A percentile compares a stretch with the other conserved stretches of the same genome.
Conservation (phyloP, 768 basidiomycete species). For the Cyclocybe cylindracea region DNA sequence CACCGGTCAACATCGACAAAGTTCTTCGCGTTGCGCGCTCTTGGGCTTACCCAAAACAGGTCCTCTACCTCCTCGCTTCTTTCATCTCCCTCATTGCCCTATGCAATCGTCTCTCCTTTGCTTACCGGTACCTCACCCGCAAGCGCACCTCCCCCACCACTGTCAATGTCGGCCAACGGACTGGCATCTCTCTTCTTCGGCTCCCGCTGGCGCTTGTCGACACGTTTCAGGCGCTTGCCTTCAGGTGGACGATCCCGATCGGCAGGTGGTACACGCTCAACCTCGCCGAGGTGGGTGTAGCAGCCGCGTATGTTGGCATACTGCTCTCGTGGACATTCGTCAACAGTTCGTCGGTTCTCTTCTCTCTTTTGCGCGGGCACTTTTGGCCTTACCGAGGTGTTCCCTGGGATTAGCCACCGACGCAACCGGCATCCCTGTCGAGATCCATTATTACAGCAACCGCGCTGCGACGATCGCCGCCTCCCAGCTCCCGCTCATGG, state of each 20-base stretch:
- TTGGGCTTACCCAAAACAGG: conserved; percentile 37
- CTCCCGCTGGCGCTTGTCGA: conserved; percentile 35
- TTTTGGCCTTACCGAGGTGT: not conserved
- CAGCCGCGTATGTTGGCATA: conserved; percentile 34
- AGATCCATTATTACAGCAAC: conserved; percentile 41
- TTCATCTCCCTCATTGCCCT: conserved; percentile 43
- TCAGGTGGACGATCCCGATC: conserved; percentile 38
- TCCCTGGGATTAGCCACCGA: conserved; percentile 28
- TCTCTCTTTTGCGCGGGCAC: not conserved
- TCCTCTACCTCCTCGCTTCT: conserved; percentile 42
- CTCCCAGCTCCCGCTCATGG: conserved; percentile 55
- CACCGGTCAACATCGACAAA: conserved; percentile 22
- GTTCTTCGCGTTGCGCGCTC: conserved; percentile 23
- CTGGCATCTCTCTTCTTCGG: conserved; percentile 18
- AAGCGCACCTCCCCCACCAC: not conserved
- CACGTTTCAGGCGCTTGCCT: conserved; percentile 33
- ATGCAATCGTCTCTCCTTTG: conserved; percentile 29
- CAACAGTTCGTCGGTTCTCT: conserved; percentile 30
- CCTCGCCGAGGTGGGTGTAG: conserved; percentile 39
- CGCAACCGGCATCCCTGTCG: conserved; percentile 28
- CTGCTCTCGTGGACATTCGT: conserved; percentile 39
- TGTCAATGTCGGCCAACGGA: conserved; percentile 2
- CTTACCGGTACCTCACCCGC: conserved; percentile 16
- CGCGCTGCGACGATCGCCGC: conserved; percentile 44
- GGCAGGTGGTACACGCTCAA: conserved; percentile 37